These are phyloP conservation scores for Neonectria punicea DNA, from an alignment of 2,329 filamentous ascomycete genomes.

Conservation along the genomic window DNA sequence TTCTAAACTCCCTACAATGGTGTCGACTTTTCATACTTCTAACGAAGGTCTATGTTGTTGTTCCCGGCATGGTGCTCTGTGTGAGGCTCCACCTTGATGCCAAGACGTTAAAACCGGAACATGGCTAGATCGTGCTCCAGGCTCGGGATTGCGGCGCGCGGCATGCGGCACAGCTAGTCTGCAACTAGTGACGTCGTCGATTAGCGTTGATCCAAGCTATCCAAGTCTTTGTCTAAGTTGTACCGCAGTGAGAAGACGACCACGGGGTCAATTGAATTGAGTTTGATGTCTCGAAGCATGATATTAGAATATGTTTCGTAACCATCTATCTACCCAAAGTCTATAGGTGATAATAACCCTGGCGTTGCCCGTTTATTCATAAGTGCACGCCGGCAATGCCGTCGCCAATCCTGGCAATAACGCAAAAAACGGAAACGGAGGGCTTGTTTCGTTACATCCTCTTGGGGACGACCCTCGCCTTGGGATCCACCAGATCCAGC, in stretches of 20 bases:
- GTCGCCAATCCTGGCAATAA: background rate
- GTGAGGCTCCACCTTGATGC: background rate
- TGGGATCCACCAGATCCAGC: conserved; percentile 37
- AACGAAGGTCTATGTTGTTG: too few species aligned
- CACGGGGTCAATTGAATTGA: background rate
- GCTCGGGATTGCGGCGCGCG: background rate
- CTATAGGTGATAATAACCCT: background rate
- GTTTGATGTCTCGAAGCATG: background rate
- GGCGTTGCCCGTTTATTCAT: background rate
- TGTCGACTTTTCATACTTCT: too few species aligned
- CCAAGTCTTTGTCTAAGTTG: background rate
- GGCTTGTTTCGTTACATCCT: conserved; percentile 7
- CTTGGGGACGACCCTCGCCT: conserved; percentile 32
- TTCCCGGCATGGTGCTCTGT: too few species aligned
- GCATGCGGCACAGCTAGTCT: background rate
- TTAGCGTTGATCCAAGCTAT: background rate
- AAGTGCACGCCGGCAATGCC: conserved; percentile 16
- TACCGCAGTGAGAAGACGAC: background rate
- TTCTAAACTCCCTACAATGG: too few species aligned
- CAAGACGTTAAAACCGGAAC: conserved; percentile 1
- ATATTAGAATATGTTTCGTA: conserved; percentile 3
- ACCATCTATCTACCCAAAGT: conserved; percentile 12
- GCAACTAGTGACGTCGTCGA: background rate
- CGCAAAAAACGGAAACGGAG: background rate
- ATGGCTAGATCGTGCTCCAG: background rate